These are phyloP conservation scores for Tremellales sp. DNA, from an alignment of 1,284 basidiomycete species.

Conservation along the genomic window DNA sequence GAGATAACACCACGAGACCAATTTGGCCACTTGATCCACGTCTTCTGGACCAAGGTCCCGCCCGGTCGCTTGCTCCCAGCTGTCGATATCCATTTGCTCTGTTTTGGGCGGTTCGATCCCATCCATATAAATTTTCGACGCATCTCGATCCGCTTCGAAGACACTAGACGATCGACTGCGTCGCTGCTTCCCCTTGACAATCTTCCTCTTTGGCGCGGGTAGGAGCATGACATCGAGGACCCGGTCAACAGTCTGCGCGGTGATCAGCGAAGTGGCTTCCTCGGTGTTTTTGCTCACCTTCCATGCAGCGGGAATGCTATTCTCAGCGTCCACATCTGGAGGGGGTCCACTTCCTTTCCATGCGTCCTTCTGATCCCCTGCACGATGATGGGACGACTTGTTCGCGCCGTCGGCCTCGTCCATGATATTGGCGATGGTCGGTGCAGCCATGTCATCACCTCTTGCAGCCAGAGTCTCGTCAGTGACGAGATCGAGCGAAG, in stretches of 20 bases:
- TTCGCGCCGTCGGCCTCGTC: conserved; percentile 33
- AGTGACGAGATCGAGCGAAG: conserved; percentile 62
- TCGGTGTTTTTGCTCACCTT: conserved; percentile 36
- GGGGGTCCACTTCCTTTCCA: conserved; percentile 35
- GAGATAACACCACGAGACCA: conserved; percentile 49
- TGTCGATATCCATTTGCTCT: conserved; percentile 40
- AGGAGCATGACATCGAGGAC: conserved; percentile 71
- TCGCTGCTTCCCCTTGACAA: background rate
- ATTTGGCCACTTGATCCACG: conserved; percentile 54
- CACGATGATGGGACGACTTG: conserved; percentile 23
- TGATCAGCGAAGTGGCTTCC: too few relatives aligned
- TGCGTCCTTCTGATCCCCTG: conserved; percentile 9
- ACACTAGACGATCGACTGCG: background rate
- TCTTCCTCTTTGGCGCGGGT: conserved; percentile 11
- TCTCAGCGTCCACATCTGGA: conserved; percentile 60
- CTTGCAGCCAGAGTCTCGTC: conserved; percentile 41
- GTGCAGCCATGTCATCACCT: conserved; percentile 46
- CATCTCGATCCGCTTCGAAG: background rate
- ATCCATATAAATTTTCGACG: conserved; percentile 13
- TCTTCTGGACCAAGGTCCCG: conserved; percentile 54
- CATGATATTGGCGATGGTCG: conserved; percentile 37
- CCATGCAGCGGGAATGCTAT: conserved; percentile 59
- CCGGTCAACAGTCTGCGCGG: conserved; percentile 63
- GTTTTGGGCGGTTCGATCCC: conserved; percentile 30
- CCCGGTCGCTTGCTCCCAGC: conserved; percentile 58